These are phyloP conservation scores for Boeremia lycopersici DNA, from an alignment of 2,329 filamentous ascomycete species.

Conservation along the genomic window DNA sequence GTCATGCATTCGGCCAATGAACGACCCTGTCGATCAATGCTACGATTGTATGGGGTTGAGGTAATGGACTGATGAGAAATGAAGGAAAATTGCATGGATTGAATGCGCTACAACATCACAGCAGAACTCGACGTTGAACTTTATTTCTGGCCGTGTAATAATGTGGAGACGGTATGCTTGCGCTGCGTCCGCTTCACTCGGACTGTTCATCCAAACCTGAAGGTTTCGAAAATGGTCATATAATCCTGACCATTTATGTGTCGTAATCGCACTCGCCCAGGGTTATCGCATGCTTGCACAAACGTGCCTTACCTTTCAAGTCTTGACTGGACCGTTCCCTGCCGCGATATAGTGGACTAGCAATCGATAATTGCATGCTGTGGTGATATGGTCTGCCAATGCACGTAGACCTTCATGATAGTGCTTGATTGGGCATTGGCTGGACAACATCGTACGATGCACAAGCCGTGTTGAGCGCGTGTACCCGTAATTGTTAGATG, in stretches of 20 bases:
- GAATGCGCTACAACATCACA: background rate
- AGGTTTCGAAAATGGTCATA: background rate
- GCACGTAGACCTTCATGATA: background rate
- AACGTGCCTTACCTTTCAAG: background rate
- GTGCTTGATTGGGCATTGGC: slow-evolving; percentile 10
- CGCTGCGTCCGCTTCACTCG: background rate
- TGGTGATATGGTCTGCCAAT: slow-evolving; percentile 4
- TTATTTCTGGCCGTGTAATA: background rate
- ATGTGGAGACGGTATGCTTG: background rate
- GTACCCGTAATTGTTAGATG: slow-evolving; percentile 8
- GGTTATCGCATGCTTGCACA: slow-evolving; percentile 1
- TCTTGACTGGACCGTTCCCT: background rate
- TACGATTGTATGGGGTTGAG: too few relatives aligned
- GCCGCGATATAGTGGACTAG: background rate
- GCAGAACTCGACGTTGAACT: background rate
- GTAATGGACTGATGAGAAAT: background rate
- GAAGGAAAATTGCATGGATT: background rate
- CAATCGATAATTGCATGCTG: slow-evolving; percentile 1
- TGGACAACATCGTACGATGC: slow-evolving; percentile 11
- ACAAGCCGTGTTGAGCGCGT: slow-evolving; percentile 8
- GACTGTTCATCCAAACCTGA: background rate
- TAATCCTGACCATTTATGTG: background rate
- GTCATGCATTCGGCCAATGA: too few relatives aligned
- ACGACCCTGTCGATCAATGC: too few relatives aligned
- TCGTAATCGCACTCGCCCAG: background rate